Evolutionary conservation across 108 stramenopile genomes (phyloP), one percentile per base, ranked within the genome.

Genomic region (Stephanodiscus minutulus): DNA sequence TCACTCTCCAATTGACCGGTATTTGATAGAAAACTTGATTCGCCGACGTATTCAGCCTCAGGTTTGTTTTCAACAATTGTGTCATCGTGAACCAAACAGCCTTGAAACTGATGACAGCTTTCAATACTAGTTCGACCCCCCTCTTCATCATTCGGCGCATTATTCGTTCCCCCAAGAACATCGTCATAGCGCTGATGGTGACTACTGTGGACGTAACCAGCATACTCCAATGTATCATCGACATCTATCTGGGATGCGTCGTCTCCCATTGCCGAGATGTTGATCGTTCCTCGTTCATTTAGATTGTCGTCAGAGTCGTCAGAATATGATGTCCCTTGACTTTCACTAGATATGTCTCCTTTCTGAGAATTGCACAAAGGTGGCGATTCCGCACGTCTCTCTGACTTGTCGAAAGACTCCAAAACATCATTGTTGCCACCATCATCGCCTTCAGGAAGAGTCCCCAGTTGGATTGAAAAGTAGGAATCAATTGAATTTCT

Each of bases 241-340:
- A 56, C 28, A 56, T 56, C 55, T 10, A 56, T 31, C n/a, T 56
- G 55, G 15, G 55, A 28, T 28, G 50, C 50, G 18, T 56, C 12
- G 28, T 56, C 55, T 1, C 55, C 55, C 24, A 56, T 25, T 29
- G 10, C 55, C 8, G 24, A 25, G 15, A 31, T 5, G 3, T 56
- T 56, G 55, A 28, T 29, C 55, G 11, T 31, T 2, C 12, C 24
- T 24, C n/a, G 5, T 7, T 25, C 29, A 56, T 56, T 25, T 3
- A 10, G 29, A 12, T 56, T 3, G 28, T 56, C 55, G 15, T 56
- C 55, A 28, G 8, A 28, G 1, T 15, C 55, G 4, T 56, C 13
- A n/a, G 55, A 56, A 29, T 28, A 56, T 0, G 28, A 31, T 7
- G 55, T 20, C 20, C 9, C 50, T 52, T 52, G 50, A 20, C 5